Evolutionary conservation across 164 flowering plant genomes (phyloP).

Genomic region (Pachysandra terminalis): DNA sequence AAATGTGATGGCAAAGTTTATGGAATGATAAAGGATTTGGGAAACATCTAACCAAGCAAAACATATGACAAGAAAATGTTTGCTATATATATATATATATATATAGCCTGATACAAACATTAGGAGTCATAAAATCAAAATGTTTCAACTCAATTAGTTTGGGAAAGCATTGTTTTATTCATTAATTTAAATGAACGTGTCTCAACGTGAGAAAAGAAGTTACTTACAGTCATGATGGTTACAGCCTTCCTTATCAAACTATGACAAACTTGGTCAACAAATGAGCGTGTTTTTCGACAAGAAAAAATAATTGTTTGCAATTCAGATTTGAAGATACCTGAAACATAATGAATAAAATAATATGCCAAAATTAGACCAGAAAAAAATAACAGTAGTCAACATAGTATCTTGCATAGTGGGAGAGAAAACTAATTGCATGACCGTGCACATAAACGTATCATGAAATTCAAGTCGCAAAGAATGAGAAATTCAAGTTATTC

Average conservation of each 20-base stretch:
- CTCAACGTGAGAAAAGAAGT: neutral
- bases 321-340: constrained; percentile 68
- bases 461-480: neutral
- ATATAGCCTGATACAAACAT: neutral
- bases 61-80: neutral
- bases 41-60: neutral
- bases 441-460: neutral
- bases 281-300: constrained; percentile 65
- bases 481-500: neutral
- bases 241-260: constrained; percentile 50
- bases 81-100: too few species aligned
- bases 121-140: neutral
- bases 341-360: constrained; percentile 16
- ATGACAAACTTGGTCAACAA: constrained; percentile 51
- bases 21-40: neutral
- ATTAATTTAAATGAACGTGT: too few species aligned
- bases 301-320: constrained; percentile 59
- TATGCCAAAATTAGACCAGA: constrained; percentile 5
- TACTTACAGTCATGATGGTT: constrained; percentile 61
- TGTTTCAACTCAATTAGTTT: neutral
- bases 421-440: neutral
- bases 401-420: neutral
- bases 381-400: neutral
- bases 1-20: neutral
- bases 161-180: too few species aligned